Evolutionary conservation across 1,284 basidiomycete species (phyloP).

Genomic region (Tremellales sp.): DNA sequence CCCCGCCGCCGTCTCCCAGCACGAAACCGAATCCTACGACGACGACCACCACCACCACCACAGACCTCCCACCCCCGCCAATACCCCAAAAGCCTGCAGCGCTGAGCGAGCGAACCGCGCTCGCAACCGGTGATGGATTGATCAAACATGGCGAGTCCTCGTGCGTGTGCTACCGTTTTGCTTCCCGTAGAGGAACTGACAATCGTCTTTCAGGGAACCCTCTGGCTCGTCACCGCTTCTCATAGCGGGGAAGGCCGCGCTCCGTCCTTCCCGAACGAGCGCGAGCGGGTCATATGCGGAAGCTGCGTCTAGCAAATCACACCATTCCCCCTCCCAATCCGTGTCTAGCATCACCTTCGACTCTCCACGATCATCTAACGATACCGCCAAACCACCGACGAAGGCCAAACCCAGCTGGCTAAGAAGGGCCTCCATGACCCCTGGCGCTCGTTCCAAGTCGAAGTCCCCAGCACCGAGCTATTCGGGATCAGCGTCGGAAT

Average conservation of each 20-base stretch:
- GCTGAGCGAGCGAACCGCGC: too few species aligned
- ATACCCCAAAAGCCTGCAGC: too few species aligned
- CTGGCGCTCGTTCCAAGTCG: constrained; percentile 33
- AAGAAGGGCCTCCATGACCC: constrained; percentile 33
- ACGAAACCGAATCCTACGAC: constrained; percentile 3
- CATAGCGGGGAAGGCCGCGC: constrained; percentile 24
- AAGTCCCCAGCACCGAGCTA: constrained; percentile 26
- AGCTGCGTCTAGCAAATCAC: constrained; percentile 17
- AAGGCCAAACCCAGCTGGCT: constrained; percentile 41
- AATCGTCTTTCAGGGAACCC: constrained; percentile 8
- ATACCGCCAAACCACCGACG: constrained; percentile 23
- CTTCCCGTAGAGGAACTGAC: background rate
- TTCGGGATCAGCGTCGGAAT: background rate
- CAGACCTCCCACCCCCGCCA: too few species aligned
- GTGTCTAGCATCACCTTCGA: constrained; percentile 6
- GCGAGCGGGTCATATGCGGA: constrained; percentile 22
- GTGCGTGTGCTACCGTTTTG: too few species aligned
- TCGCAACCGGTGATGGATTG: too few species aligned
- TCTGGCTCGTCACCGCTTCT: constrained; percentile 21
- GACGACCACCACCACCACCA: constrained; percentile 6
- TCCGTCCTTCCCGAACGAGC: constrained; percentile 26
- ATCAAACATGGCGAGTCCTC: too few species aligned
- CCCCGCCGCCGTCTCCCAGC: constrained; percentile 13
- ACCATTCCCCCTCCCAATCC: constrained; percentile 6
- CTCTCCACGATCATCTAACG: constrained; percentile 24